Conservation (phyloP, 2,329 filamentous ascomycete genomes). For the Ophiostoma populinum region DNA sequence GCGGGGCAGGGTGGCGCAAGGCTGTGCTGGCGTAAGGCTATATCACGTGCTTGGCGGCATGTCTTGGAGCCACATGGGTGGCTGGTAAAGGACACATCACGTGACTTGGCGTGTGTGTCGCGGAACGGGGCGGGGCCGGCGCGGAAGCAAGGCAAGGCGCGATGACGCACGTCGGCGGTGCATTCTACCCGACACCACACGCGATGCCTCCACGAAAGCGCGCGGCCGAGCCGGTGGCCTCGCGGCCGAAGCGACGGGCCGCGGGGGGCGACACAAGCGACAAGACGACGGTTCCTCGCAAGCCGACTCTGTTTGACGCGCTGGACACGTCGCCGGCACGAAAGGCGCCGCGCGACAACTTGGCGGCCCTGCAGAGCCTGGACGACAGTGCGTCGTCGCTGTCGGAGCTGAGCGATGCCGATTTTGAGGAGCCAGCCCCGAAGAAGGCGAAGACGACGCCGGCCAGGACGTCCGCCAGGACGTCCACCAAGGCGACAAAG, state of each 20-base stretch:
- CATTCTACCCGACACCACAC: too few relatives aligned
- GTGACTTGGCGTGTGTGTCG: constrained; percentile 10
- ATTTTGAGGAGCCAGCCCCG: background rate
- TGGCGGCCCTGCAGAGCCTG: constrained; percentile 16
- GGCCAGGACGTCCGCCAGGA: background rate
- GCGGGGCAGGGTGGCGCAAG: background rate
- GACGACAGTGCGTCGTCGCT: constrained; percentile 1
- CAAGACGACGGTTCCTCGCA: constrained; percentile 23
- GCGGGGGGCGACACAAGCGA: background rate
- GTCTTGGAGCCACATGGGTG: too few relatives aligned
- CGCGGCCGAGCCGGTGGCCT: background rate
- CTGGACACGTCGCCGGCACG: constrained; percentile 33
- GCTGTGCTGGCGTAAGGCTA: background rate
- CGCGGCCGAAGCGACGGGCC: background rate
- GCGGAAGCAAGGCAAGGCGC: background rate
- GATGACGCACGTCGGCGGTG: background rate
- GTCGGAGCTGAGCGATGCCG: background rate
- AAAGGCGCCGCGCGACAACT: constrained; percentile 21
- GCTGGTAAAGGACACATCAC: constrained; percentile 2
- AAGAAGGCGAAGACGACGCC: background rate
- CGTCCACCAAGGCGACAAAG: background rate
- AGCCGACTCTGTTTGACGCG: constrained; percentile 42
- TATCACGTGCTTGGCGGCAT: too few relatives aligned
- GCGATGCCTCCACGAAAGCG: background rate
- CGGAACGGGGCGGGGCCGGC: background rate